Evolutionary conservation across 2,329 filamentous ascomycete species (phyloP), one percentile per base, ranked within the genome.

Genomic region (Calonectria honghensis): DNA sequence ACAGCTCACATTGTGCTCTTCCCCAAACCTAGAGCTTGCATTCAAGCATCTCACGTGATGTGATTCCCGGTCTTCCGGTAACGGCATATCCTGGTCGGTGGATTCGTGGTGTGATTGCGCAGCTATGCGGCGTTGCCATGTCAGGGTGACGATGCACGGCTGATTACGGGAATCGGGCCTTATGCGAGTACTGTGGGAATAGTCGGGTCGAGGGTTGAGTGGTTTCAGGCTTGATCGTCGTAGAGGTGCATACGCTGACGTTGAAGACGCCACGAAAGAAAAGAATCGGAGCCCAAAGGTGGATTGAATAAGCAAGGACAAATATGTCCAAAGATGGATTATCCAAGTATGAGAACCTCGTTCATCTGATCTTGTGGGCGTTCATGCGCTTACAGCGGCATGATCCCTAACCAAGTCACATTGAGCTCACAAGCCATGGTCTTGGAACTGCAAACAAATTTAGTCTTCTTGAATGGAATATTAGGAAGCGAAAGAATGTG

Each of bases 61-160:
- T 27, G 10, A 32, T 27, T 45, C 39, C 65, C 65, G 65, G 48
- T n/a, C 35, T 39, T 68, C 27, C 50, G 65, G 65, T 68, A 68
- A 45, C 51, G 35, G 35, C 29, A 41, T 29, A 59, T 68, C 66
- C 65, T 45, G n/a, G 65, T 45, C 31, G 6, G 48, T 39, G 50
- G 48, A 31, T 54, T 35, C 50, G 16, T 65, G 57, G 39, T 50
- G 45, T 50, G 61, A 32, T 65, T 50, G 61, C 61, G 39, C n/a
- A 45, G 39, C 4, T n/a, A 50, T 48, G 39, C 61, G 27, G n/a
- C 20, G 39, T 11, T 65, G 29, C 29, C 27, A 45, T 31, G 61
- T 35, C 39, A 20, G 41, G 39, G 41, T 48, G 16, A 65, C 50
- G 27, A 50, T 65, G 61, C 35, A 65, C 31, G 57, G 16, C 27